phyloP scores from a whole-genome alignment of 1,284 basidiomycete species.

The Ganoderma boninense region DNA sequence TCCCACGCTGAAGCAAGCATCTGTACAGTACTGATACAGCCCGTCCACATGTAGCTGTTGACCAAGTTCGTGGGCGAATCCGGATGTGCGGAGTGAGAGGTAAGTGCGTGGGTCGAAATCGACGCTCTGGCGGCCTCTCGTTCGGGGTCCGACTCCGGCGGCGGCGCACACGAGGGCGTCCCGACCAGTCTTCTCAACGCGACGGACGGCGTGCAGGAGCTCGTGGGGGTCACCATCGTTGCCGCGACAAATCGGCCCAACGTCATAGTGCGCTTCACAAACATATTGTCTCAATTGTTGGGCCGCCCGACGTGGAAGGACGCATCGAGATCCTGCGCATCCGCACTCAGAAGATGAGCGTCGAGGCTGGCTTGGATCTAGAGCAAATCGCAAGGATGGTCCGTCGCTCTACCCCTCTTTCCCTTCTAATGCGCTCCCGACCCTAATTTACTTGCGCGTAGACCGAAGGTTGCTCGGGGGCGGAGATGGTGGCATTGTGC shows the following conservation, averaged over 20 bases:
- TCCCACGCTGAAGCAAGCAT: constrained; percentile 4
- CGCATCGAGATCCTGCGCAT: constrained; percentile 89
- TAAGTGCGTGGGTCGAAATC: constrained; percentile 97
- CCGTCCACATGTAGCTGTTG: constrained; percentile 65
- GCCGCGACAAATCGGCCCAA: constrained; percentile 98
- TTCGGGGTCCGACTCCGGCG: constrained; percentile 64
- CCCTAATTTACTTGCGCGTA: constrained; percentile 43
- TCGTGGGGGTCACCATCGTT: constrained; percentile 92
- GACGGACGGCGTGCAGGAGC: constrained; percentile 98
- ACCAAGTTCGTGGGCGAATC: constrained; percentile 99
- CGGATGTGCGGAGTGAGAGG: constrained; percentile 92
- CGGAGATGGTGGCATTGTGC: constrained; percentile 92
- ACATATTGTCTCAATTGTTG: constrained; percentile 55
- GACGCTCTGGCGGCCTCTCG: constrained; percentile 92
- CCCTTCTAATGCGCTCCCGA: too few species aligned
- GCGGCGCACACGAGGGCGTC: constrained; percentile 83
- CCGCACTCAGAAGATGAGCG: constrained; percentile 81
- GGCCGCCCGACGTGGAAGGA: constrained; percentile 84
- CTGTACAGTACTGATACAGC: not conserved
- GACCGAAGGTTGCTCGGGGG: constrained; percentile 96
- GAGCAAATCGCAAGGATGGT: constrained; percentile 77
- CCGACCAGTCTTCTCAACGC: constrained; percentile 95
- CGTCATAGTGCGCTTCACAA: constrained; percentile 71
- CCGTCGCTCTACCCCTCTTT: too few species aligned
- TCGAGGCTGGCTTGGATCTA: constrained; percentile 76